phyloP scores from a whole-genome alignment of 441 rosid species.

The Geranium incanum region DNA sequence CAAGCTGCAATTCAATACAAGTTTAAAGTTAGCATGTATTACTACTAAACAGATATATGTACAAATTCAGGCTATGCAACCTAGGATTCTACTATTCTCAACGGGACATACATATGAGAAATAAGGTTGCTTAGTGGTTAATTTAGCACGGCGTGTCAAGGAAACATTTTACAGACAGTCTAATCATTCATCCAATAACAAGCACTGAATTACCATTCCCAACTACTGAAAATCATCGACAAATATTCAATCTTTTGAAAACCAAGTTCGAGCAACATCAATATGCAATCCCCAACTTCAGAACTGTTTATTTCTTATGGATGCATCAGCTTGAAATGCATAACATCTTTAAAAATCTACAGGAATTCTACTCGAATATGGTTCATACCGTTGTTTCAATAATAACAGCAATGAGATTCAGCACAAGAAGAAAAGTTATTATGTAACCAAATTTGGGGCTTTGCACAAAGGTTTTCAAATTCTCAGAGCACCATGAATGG shows the following conservation, averaged over 20 bases:
- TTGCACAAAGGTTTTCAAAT: slow-evolving; percentile 61
- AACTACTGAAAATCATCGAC: too few species aligned
- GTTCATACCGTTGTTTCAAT: slow-evolving; percentile 85
- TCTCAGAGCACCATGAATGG: slow-evolving; percentile 56
- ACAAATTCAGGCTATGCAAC: not conserved
- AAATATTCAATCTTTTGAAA: not conserved
- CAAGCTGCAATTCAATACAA: slow-evolving; percentile 60
- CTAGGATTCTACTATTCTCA: not conserved
- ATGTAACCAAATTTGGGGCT: slow-evolving; percentile 67
- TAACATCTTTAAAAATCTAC: slow-evolving; percentile 3
- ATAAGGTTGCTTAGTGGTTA: too few species aligned
- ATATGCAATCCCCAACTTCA: not conserved
- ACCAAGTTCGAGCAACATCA: not conserved
- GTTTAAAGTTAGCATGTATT: not conserved
- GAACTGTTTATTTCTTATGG: not conserved
- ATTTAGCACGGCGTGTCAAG: too few species aligned
- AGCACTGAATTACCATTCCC: too few species aligned
- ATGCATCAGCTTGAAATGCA: slow-evolving; percentile 5
- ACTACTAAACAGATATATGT: not conserved
- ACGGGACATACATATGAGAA: too few species aligned
- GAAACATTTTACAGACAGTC: too few species aligned
- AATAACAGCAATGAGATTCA: slow-evolving; percentile 78
- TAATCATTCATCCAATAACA: too few species aligned
- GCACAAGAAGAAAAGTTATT: slow-evolving; percentile 61
- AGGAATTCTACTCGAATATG: slow-evolving; percentile 11